A percentile compares a stretch with the other conserved stretches of the same genome.
Conservation (phyloP, 2,329 filamentous ascomycete species). For the Stagonosporopsis tanaceti region DNA sequence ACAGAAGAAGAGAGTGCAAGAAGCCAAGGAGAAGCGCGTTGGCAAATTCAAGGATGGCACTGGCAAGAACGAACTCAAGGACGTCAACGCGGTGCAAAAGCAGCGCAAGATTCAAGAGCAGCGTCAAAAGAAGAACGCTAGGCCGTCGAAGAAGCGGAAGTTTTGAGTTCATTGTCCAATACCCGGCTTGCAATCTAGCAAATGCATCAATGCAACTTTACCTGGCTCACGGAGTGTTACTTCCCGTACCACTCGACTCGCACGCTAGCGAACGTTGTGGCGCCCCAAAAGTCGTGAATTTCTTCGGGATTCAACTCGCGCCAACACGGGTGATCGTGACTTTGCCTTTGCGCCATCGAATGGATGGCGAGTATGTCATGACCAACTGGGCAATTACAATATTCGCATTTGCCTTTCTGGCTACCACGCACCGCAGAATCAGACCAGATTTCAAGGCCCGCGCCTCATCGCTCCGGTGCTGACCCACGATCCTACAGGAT, state of each 20-base stretch:
- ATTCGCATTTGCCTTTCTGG: conserved; percentile 8
- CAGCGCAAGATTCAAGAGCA: conserved; percentile 78
- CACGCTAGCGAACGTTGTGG: conserved; percentile 19
- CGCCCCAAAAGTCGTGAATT: not conserved
- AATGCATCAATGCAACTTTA: conserved; percentile 19
- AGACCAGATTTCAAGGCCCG: conserved; percentile 15
- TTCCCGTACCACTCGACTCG: conserved; percentile 9
- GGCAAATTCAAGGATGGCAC: conserved; percentile 78
- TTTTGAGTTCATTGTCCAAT: conserved; percentile 36
- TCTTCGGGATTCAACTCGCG: conserved; percentile 7
- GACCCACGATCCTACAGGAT: conserved; percentile 16
- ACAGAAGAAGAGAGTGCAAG: conserved; percentile 87
- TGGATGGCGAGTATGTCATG: conserved; percentile 7
- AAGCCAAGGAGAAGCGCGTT: conserved; percentile 84
- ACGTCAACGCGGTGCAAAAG: conserved; percentile 84
- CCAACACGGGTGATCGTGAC: conserved; percentile 2
- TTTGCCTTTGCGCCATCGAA: conserved; percentile 3
- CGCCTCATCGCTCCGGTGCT: conserved; percentile 6
- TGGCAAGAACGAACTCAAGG: conserved; percentile 79
- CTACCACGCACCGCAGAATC: conserved; percentile 1
- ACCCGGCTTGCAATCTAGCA: conserved; percentile 20
- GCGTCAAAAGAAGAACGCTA: conserved; percentile 85
- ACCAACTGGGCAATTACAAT: conserved; percentile 7
- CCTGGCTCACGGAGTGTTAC: conserved; percentile 3
- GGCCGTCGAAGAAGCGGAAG: conserved; percentile 72